Evolutionary conservation across 768 basidiomycete species (phyloP), one percentile per base, ranked within the genome.

Genomic region (Leccinum disarticulatum): DNA sequence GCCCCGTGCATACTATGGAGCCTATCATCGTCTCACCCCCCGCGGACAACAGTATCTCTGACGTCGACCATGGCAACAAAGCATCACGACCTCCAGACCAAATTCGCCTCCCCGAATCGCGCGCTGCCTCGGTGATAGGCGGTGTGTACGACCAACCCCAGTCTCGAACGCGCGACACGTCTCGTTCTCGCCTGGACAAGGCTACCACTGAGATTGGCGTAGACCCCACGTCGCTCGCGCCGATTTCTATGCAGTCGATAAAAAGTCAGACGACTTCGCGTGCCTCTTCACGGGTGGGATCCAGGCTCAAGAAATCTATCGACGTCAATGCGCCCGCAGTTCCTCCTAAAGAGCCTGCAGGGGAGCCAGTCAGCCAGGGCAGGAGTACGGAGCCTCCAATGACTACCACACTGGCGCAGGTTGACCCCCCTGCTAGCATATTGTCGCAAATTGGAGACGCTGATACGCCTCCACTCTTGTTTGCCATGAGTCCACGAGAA

Each of bases 401-500:
- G 14, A 25, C 30, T 10, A 30, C 57, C 11, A 70, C 70, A 15
- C 71, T 70, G 3, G 67, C 68, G 1, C 64, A 71, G 51, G 68
- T 70, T 15, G 69, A 72, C 31, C 57, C 67, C 9, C 62, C 67
- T 48, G 47, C 27, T 7, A 60, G 17, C 17, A 64, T 63, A 52
- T 27, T 67, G 50, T 57, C 63, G 0, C 64, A 64, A 10, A 38
- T 62, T 9, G 17, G 54, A 10, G 64, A 61, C 28, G 6, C 35
- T 35, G 35, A 35, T 13, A 35, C 41, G 11, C 14, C 60, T 14
- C 60, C 63, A 1, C 38, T 46, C 28, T 56, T 72, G 41, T 19
- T 61, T 2, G 43, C 50, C 17, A 3, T 52, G 27, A 25, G 14
- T 10, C 46, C 25, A 3, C 35, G 56, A 2, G 51, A 43, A 43